phyloP scores from a whole-genome alignment of 345 rosid species.

The rapeseed (Brassica napus) region DNA sequence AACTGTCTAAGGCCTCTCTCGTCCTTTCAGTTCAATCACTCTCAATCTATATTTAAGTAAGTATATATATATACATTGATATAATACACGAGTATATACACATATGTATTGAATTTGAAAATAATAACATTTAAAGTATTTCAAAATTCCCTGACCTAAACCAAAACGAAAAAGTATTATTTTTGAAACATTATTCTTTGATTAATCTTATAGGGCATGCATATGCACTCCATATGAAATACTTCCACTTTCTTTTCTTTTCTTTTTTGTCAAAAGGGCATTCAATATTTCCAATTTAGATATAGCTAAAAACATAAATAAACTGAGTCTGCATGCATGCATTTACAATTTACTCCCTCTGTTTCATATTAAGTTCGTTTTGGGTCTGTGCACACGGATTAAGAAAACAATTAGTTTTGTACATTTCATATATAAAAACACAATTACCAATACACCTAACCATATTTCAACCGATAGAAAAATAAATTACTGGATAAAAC shows the following conservation, averaged over 20 bases:
- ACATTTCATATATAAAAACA: too few species aligned
- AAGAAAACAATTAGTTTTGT: too few species aligned
- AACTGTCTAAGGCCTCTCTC: slow-evolving; percentile 33
- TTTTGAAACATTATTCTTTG: neutral
- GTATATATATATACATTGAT: neutral
- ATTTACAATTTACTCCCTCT: too few species aligned
- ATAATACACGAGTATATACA: too few species aligned
- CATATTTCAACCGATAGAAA: too few species aligned
- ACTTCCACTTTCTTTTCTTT: neutral
- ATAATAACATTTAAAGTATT: neutral
- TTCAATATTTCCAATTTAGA: too few species aligned
- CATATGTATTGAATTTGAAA: neutral
- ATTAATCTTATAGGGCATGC: neutral
- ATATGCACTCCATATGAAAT: neutral
- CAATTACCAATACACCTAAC: too few species aligned
- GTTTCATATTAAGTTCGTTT: too few species aligned
- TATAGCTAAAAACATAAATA: neutral
- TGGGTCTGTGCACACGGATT: too few species aligned
- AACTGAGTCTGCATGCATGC: too few species aligned
- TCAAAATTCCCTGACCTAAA: neutral
- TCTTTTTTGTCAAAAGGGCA: too few species aligned
- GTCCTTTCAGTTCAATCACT: slow-evolving; percentile 35
- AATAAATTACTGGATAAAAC: too few species aligned
- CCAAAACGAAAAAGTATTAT: neutral
- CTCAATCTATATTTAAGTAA: slow-evolving; percentile 19